Evolutionary conservation across 2,329 filamentous ascomycete genomes (phyloP).

Genomic region (Cladophialophora immunda): DNA sequence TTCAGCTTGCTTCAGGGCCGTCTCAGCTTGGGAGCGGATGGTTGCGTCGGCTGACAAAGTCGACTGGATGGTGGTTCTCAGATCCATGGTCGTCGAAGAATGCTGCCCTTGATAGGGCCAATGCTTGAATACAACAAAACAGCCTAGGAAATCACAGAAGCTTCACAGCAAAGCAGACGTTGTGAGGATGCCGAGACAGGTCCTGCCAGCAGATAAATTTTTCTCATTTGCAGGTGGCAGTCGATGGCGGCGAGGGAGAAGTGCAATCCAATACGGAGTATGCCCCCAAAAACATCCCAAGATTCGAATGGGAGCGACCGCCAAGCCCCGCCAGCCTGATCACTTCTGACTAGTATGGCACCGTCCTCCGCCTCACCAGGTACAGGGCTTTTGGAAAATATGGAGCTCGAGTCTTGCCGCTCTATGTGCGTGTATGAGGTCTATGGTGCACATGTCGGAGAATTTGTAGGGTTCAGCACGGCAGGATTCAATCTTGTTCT

Average conservation of each 20-base stretch:
- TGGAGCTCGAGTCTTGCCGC: not conserved
- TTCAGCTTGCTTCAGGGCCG: constrained; percentile 82
- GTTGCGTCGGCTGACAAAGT: constrained; percentile 71
- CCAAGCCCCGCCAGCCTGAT: constrained; percentile 8
- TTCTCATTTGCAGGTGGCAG: constrained; percentile 7
- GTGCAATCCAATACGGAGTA: constrained; percentile 18
- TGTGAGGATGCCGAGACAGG: not conserved
- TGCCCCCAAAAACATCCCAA: constrained; percentile 13
- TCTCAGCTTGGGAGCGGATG: constrained; percentile 68
- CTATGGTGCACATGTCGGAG: not conserved
- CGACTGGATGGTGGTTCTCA: constrained; percentile 70
- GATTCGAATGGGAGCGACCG: constrained; percentile 4
- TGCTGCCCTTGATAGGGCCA: constrained; percentile 33
- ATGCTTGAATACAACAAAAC: constrained; percentile 34
- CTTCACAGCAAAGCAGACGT: constrained; percentile 11
- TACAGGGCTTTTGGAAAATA: not conserved
- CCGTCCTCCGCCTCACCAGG: not conserved
- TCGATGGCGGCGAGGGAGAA: constrained; percentile 5
- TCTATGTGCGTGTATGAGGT: not conserved
- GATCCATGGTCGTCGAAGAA: constrained; percentile 41
- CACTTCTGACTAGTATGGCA: not conserved
- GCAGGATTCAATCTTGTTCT: not conserved
- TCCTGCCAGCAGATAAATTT: not conserved
- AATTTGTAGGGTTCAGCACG: not conserved
- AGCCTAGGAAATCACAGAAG: constrained; percentile 18